Evolutionary conservation across 495 filamentous ascomycete species (phyloP).

Genomic region (Pseudevernia furfuracea): DNA sequence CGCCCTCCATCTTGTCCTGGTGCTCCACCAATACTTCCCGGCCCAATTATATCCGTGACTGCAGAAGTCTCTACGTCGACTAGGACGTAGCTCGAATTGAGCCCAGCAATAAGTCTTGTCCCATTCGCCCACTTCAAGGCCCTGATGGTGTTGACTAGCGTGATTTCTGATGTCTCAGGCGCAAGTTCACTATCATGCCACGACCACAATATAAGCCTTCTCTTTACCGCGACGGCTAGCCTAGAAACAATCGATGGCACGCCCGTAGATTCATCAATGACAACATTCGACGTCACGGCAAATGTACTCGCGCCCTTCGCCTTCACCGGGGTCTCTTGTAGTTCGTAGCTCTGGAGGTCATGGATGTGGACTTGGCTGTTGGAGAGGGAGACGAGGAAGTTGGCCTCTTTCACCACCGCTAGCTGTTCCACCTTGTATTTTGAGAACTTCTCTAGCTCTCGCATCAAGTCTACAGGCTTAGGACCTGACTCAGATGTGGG

Average conservation of each 20-base stretch:
- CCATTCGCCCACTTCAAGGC: slow-evolving; percentile 84
- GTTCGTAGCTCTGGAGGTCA: slow-evolving; percentile 74
- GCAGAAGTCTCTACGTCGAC: slow-evolving; percentile 70
- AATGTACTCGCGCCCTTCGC: slow-evolving; percentile 86
- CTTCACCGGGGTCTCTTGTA: slow-evolving; percentile 68
- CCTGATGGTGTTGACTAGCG: slow-evolving; percentile 69
- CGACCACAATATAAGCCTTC: slow-evolving; percentile 81
- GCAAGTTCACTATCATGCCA: slow-evolving; percentile 93
- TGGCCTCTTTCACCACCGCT: slow-evolving; percentile 89
- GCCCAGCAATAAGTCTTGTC: slow-evolving; percentile 74
- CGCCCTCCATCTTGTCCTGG: slow-evolving; percentile 53
- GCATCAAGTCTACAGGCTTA: slow-evolving; percentile 73
- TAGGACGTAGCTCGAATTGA: slow-evolving; percentile 81
- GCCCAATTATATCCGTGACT: slow-evolving; percentile 68
- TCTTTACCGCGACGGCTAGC: slow-evolving; percentile 84
- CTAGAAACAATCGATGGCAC: slow-evolving; percentile 86
- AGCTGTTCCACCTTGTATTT: slow-evolving; percentile 82
- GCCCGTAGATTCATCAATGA: slow-evolving; percentile 75
- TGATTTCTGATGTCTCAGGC: slow-evolving; percentile 64
- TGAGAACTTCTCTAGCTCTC: slow-evolving; percentile 91
- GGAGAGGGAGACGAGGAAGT: slow-evolving; percentile 79
- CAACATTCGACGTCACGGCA: slow-evolving; percentile 88
- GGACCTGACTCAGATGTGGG: slow-evolving; percentile 32
- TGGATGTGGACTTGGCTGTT: slow-evolving; percentile 82
- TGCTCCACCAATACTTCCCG: slow-evolving; percentile 64